Evolutionary conservation across 2,329 filamentous ascomycete species (phyloP).

Genomic region (Aspergillus flavus): DNA sequence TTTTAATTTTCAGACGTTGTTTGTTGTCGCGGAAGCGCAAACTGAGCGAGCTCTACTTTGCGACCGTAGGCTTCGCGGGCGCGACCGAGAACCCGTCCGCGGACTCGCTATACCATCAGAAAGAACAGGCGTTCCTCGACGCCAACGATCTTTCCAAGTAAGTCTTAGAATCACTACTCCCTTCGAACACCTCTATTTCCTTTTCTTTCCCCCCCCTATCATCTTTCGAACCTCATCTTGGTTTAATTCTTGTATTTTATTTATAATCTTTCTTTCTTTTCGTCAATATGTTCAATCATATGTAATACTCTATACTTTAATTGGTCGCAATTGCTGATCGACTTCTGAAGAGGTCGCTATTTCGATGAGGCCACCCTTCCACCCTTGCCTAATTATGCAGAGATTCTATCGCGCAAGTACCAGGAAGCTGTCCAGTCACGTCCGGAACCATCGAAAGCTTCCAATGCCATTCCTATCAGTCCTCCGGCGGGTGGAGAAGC

Average conservation of each 20-base stretch:
- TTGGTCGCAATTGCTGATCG: slow-evolving; percentile 14
- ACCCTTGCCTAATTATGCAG: slow-evolving; percentile 37
- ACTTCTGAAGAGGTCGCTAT: slow-evolving; percentile 52
- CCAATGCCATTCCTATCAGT: slow-evolving; percentile 26
- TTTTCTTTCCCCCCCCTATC: not conserved
- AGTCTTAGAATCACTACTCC: slow-evolving; percentile 32
- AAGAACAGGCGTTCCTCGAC: slow-evolving; percentile 58
- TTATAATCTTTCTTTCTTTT: not conserved
- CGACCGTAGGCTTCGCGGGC: slow-evolving; percentile 62
- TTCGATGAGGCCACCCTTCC: slow-evolving; percentile 60
- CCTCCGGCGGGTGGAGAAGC: slow-evolving; percentile 22
- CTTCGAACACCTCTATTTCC: not conserved
- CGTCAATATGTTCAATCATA: not conserved
- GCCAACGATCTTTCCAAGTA: slow-evolving; percentile 62
- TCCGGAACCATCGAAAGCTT: slow-evolving; percentile 37
- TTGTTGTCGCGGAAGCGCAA: slow-evolving; percentile 87
- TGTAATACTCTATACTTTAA: not conserved
- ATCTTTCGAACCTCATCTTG: not conserved
- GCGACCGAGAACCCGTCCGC: slow-evolving; percentile 58
- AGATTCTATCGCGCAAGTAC: slow-evolving; percentile 32
- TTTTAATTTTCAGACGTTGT: slow-evolving; percentile 50
- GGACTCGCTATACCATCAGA: slow-evolving; percentile 54
- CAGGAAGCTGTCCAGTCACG: slow-evolving; percentile 33
- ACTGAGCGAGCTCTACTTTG: slow-evolving; percentile 83
- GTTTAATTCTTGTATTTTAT: not conserved